A percentile compares a stretch with the other conserved stretches of the same genome.
phyloP scores from a whole-genome alignment of 2,329 filamentous ascomycete species.

The Stagonosporopsis chrysanthemi region DNA sequence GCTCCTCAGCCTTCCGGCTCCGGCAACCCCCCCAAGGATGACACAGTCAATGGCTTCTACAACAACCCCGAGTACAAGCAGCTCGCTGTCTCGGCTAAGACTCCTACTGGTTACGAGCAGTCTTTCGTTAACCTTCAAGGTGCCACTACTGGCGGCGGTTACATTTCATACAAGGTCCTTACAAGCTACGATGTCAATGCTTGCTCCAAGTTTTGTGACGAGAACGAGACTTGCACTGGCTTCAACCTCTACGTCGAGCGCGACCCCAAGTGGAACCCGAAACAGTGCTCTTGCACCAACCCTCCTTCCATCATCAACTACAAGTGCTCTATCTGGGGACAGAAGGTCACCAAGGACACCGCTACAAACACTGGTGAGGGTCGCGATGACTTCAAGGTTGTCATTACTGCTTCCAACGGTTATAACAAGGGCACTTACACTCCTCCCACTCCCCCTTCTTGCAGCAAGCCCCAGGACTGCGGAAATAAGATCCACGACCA shows the following conservation, averaged over 20 bases:
- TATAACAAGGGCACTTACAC: slow-evolving; percentile 37
- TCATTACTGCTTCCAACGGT: slow-evolving; percentile 45
- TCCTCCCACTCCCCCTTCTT: slow-evolving; percentile 31
- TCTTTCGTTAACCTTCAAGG: slow-evolving; percentile 30
- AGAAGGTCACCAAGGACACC: slow-evolving; percentile 27
- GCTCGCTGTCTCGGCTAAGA: slow-evolving; percentile 32
- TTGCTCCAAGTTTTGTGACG: slow-evolving; percentile 31
- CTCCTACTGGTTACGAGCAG: slow-evolving; percentile 29
- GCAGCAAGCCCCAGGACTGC: slow-evolving; percentile 34
- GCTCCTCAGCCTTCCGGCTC: slow-evolving; percentile 35
- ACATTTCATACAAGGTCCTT: slow-evolving; percentile 36
- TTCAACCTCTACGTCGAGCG: slow-evolving; percentile 42
- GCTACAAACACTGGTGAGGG: slow-evolving; percentile 31
- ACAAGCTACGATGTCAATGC: slow-evolving; percentile 29
- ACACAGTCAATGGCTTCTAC: slow-evolving; percentile 36
- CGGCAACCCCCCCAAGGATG: slow-evolving; percentile 29
- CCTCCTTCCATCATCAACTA: slow-evolving; percentile 31
- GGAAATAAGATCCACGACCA: slow-evolving; percentile 33
- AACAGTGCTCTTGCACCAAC: slow-evolving; percentile 34
- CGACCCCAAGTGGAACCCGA: slow-evolving; percentile 33
- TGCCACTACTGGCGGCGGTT: slow-evolving; percentile 28
- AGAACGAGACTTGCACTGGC: slow-evolving; percentile 29
- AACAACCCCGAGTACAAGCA: slow-evolving; percentile 32
- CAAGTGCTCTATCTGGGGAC: slow-evolving; percentile 38
- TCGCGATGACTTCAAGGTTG: slow-evolving; percentile 37